Conservation (phyloP, 257 asterid species). For the Haberlea rhodopensis region DNA sequence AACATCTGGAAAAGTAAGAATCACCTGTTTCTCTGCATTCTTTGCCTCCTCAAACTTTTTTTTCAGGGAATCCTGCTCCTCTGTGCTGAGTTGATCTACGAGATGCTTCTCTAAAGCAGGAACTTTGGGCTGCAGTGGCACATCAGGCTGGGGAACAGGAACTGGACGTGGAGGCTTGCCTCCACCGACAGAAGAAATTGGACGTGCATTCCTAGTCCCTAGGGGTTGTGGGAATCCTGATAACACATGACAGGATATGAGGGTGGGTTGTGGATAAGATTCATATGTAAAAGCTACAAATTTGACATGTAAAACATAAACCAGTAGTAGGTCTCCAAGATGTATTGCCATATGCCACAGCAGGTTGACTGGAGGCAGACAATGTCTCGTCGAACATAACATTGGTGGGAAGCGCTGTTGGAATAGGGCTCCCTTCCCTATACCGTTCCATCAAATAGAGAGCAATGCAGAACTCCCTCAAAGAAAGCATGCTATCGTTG, state of each 20-base stretch:
- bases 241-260: constrained; percentile 22
- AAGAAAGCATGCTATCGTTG: too few species aligned
- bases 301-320: constrained; percentile 26
- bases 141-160: constrained; percentile 68
- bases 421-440: constrained; percentile 88
- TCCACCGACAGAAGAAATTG: constrained; percentile 45
- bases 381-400: constrained; percentile 58
- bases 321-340: constrained; percentile 75
- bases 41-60: constrained; percentile 82
- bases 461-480: too few species aligned
- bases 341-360: constrained; percentile 44
- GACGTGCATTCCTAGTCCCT: constrained; percentile 46
- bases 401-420: constrained; percentile 63
- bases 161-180: constrained; percentile 92
- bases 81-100: constrained; percentile 83
- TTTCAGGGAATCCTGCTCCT: constrained; percentile 78
- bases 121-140: constrained; percentile 72
- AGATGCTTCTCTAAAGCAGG: constrained; percentile 91
- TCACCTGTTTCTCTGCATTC: constrained; percentile 89
- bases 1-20: constrained; percentile 9
- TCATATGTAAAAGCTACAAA: constrained; percentile 9
- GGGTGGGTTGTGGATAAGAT: constrained; percentile 6
- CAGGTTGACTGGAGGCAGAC: constrained; percentile 54
- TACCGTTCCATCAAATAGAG: constrained; percentile 90
- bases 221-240: constrained; percentile 68